Evolutionary conservation across 1,284 basidiomycete species (phyloP).

Genomic region (Meira nashicola): DNA sequence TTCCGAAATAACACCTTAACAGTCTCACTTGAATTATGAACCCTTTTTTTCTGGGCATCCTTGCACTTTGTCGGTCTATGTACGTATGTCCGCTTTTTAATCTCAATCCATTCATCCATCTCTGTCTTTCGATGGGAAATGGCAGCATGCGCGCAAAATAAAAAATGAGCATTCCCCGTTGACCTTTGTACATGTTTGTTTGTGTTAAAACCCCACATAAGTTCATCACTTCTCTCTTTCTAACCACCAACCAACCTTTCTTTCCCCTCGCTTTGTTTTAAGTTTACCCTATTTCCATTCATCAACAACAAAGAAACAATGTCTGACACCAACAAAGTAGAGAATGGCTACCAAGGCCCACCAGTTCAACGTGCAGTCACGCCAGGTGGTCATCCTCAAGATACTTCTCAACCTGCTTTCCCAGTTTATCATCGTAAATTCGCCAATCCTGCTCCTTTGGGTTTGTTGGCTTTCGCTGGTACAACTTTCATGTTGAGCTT

Average conservation of each 20-base stretch:
- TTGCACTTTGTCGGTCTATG: no score
- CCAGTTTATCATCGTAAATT: slow-evolving; percentile 45
- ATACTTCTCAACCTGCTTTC: slow-evolving; percentile 54
- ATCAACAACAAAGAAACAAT: background rate
- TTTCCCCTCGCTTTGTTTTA: background rate
- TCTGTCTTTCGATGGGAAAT: slow-evolving; percentile 52
- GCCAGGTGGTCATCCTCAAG: slow-evolving; percentile 55
- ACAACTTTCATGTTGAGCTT: slow-evolving; percentile 60
- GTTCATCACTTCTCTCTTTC: background rate
- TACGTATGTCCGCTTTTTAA: no score
- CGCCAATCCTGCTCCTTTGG: slow-evolving; percentile 60
- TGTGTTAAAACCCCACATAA: background rate
- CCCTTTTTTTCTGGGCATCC: no score
- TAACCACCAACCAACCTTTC: background rate
- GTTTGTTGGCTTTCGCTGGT: slow-evolving; percentile 53
- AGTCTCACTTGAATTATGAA: no score
- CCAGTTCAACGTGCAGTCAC: slow-evolving; percentile 13
- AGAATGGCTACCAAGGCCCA: slow-evolving; percentile 31
- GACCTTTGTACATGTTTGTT: background rate
- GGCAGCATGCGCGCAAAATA: no score
- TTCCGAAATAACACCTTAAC: no score
- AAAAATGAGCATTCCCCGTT: no score
- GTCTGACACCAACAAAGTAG: slow-evolving; percentile 15
- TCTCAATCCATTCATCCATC: no score
- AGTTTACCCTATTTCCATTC: background rate